Evolutionary conservation across 441 rosid species (phyloP), one percentile per base, ranked within the genome.

Genomic region (Melastoma candidum): DNA sequence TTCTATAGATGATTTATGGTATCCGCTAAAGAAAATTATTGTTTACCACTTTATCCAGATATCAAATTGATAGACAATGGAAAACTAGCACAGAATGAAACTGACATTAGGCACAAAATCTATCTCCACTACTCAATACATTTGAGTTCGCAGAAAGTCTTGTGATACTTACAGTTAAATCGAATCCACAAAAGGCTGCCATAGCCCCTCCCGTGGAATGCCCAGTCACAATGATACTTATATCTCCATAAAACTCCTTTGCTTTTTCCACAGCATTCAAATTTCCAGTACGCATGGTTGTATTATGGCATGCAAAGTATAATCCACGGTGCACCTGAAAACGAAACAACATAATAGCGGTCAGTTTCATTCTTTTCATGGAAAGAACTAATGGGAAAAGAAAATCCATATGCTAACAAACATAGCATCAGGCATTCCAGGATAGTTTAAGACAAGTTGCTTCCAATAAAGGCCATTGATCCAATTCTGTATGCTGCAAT

Each of bases 201-300:
- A 93, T 88, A 48, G 98, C 90, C 64, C 90, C 98, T 68, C 98
- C 98, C 98, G 88, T 88, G 32, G 98, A 92, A 78, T 92, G 98
- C 22, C 98, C 95, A 2, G 95, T 92, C 70, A 85, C 90, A 44
- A 86, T 79, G 65, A 93, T 71, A 29, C 69, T 74, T 69, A 89
- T 74, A 2, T 67, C 75, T 17, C 96, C 96, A 59, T 88, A 84
- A 58, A 49, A 49, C 43, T 74, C 53, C 74, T 70, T 80, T 4
- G 83, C 88, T 57, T 61, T 74, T 61, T 64, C 47, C 47, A 93
- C 69, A 1, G 85, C 98, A 74, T 56, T 66, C 50, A 88, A 48
- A 67, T 86, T 68, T 44, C 77, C 83, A 14, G 89, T 83, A 47
- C 90, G 85, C 44, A 93, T 60, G 10, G 97, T 86, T 41, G 88